phyloP scores from a whole-genome alignment of 2,329 filamentous ascomycete species.

The Clonostachys byssicola region DNA sequence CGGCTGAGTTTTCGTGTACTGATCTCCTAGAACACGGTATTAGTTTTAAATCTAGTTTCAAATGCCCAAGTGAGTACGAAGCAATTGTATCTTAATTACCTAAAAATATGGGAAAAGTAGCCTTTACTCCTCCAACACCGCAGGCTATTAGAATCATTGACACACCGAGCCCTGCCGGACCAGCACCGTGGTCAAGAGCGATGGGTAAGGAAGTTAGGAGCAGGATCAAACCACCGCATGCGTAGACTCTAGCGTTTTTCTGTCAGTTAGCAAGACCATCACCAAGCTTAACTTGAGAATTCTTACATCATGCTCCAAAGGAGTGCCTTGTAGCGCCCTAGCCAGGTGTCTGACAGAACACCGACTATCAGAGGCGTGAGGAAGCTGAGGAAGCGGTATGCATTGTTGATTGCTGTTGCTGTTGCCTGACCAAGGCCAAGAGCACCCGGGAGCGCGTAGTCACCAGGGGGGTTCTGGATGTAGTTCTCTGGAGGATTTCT shows the following conservation, averaged over 20 bases:
- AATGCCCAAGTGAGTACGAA: no score
- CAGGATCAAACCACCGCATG: slow-evolving; percentile 50
- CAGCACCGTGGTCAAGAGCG: slow-evolving; percentile 26
- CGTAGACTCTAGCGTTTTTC: slow-evolving; percentile 36
- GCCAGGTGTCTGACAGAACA: slow-evolving; percentile 54
- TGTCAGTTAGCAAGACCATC: no score
- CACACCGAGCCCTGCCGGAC: slow-evolving; percentile 45
- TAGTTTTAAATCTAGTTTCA: no score
- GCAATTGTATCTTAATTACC: not conserved
- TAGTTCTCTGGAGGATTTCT: slow-evolving; percentile 29
- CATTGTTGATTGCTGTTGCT: slow-evolving; percentile 40
- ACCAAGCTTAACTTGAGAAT: not conserved
- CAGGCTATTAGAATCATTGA: slow-evolving; percentile 60
- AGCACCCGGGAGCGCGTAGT: slow-evolving; percentile 35
- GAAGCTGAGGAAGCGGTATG: slow-evolving; percentile 39
- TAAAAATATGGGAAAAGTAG: slow-evolving; percentile 47
- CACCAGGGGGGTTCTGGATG: slow-evolving; percentile 26
- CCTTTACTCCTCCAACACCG: slow-evolving; percentile 67
- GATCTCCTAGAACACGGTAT: slow-evolving; percentile 31
- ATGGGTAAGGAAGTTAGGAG: slow-evolving; percentile 41
- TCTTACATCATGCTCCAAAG: slow-evolving; percentile 26
- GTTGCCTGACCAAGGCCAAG: slow-evolving; percentile 42
- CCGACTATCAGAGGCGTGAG: slow-evolving; percentile 55
- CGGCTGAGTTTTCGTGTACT: slow-evolving; percentile 34
- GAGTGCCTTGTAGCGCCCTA: slow-evolving; percentile 59